Evolutionary conservation across 345 rosid species (phyloP), one percentile per base, ranked within the genome.

Genomic region (Eucalyptus lansdowneana): DNA sequence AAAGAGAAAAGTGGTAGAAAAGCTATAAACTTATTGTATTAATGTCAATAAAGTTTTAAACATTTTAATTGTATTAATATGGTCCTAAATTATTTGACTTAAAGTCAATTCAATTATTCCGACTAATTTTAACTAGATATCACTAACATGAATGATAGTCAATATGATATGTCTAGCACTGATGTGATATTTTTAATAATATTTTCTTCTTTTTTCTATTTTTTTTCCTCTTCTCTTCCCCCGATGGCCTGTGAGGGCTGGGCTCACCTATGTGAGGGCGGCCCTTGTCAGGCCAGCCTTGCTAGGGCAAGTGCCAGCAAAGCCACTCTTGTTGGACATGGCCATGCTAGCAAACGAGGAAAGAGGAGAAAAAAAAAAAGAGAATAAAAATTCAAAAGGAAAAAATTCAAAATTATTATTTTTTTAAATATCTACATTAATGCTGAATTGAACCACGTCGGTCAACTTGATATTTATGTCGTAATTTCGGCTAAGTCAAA

Each of bases 391-490:
- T 10, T 0, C 10, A 56, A 56, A 24, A 56, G 58, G 24, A 8
- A 53, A 53, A 19, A 8, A 8, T 19, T 53, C 24, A 53, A 53
- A 19, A 19, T 53, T 53, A 19, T 53, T 53, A 51, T 17, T 1
- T 50, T 16, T 16, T 54, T 21, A 54, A 56, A 9, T 4, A 24
- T 56, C 62, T 12, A 22, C 29, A 24, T 56, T 4, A 56, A 10
- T 2, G 13, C 12, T 0, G 0, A 0, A 11, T 0, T 0, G 1
- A 56, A 24, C 6, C 14, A 24, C 29, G 24, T 2, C 3, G 0
- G 29, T n/a, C 0, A 12, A 24, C 29, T 56, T 4, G 13, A 6
- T 3, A 22, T 56, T 1, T 11, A 56, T n/a, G n/a, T n/a, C n/a
- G n/a, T n/a, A n/a, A n/a, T n/a, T n/a, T n/a, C n/a, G n/a, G n/a